Evolutionary conservation across 768 basidiomycete genomes (phyloP).

Genomic region (Trametes coccinea): DNA sequence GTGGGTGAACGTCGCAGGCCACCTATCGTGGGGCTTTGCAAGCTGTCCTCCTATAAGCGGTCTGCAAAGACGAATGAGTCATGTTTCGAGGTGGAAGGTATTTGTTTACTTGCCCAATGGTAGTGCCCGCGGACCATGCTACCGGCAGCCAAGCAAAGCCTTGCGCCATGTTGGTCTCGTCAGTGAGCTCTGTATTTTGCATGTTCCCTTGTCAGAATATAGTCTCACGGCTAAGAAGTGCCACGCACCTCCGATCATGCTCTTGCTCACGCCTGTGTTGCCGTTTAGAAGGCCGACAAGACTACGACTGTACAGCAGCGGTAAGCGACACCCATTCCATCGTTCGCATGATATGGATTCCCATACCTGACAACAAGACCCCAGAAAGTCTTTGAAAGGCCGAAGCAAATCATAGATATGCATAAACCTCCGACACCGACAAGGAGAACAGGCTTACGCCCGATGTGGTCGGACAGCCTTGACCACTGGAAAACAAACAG

Average conservation of each 20-base stretch:
- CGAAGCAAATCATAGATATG: slow-evolving; percentile 38
- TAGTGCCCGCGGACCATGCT: slow-evolving; percentile 33
- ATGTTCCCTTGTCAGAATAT: background rate
- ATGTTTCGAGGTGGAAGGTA: background rate
- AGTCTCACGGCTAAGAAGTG: background rate
- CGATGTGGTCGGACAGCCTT: slow-evolving; percentile 47
- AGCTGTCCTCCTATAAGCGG: slow-evolving; percentile 37
- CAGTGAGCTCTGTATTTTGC: slow-evolving; percentile 33
- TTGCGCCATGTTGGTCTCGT: slow-evolving; percentile 38
- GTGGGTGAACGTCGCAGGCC: slow-evolving; percentile 32
- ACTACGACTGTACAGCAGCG: slow-evolving; percentile 50
- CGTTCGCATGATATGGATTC: too few species aligned
- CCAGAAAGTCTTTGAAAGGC: slow-evolving; percentile 37
- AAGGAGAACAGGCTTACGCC: slow-evolving; percentile 51
- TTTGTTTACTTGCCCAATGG: slow-evolving; percentile 29
- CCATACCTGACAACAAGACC: slow-evolving; percentile 32
- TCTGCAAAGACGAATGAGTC: slow-evolving; percentile 16
- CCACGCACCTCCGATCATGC: slow-evolving; percentile 48
- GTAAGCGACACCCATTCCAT: background rate
- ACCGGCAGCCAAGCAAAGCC: slow-evolving; percentile 35
- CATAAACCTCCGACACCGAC: slow-evolving; percentile 35
- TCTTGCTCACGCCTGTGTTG: slow-evolving; percentile 74
- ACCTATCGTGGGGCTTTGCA: slow-evolving; percentile 36
- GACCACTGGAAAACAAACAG: slow-evolving; percentile 50
- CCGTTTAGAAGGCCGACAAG: slow-evolving; percentile 70